phyloP scores from a whole-genome alignment of 2,329 filamentous ascomycete species.

The Camptophora hylomeconis region DNA sequence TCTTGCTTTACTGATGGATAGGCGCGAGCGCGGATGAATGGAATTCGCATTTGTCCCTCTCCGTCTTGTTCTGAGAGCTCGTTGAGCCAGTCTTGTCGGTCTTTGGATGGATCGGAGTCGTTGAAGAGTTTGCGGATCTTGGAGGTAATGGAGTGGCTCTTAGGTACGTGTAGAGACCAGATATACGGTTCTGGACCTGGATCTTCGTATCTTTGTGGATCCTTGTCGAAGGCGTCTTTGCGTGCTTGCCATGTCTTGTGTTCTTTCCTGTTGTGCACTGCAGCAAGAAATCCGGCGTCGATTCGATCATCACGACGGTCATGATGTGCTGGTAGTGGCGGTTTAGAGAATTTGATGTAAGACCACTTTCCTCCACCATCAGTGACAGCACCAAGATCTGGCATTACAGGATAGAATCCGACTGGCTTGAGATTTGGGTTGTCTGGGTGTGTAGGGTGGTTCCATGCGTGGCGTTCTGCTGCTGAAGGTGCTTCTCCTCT shows the following conservation, averaged over 20 bases:
- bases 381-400: constrained; percentile 47
- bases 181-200: constrained; percentile 42
- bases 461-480: constrained; percentile 46
- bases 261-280: constrained; percentile 34
- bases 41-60: constrained; percentile 23
- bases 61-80: constrained; percentile 25
- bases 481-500: constrained; percentile 10
- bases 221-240: constrained; percentile 32
- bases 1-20: constrained; percentile 46
- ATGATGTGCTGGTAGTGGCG: constrained; percentile 37
- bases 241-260: constrained; percentile 36
- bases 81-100: constrained; percentile 39
- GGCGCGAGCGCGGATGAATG: constrained; percentile 39
- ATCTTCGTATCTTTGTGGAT: constrained; percentile 37
- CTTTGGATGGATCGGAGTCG: constrained; percentile 38
- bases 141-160: constrained; percentile 31
- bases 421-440: constrained; percentile 45
- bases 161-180: constrained; percentile 47
- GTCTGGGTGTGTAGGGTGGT: constrained; percentile 42
- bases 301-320: constrained; percentile 44
- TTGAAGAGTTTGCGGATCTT: constrained; percentile 45
- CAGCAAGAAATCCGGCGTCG: constrained; percentile 45
- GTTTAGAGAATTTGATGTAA: constrained; percentile 47
- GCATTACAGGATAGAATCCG: constrained; percentile 47
- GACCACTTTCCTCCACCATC: constrained; percentile 43